These are phyloP conservation scores for Daldinia sp. DNA, from an alignment of 2,329 filamentous ascomycete species.

Conservation along the genomic window DNA sequence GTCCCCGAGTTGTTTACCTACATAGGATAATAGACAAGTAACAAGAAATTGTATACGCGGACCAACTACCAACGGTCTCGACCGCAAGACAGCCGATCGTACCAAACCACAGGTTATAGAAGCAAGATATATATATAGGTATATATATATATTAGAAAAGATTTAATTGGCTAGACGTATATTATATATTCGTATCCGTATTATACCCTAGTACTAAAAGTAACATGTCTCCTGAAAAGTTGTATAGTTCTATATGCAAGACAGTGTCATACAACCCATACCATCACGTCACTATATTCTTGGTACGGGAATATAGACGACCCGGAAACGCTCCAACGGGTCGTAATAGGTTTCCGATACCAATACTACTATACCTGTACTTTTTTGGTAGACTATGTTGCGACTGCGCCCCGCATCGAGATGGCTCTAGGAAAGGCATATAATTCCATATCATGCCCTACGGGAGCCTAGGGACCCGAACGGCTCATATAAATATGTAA, in stretches of 20 bases:
- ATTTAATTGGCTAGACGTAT: conserved; percentile 17
- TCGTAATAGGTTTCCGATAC: conserved; percentile 1
- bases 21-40: background rate
- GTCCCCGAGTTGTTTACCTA: background rate
- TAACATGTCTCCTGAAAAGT: background rate
- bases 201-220: conserved; percentile 4
- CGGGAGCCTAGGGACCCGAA: background rate
- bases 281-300: background rate
- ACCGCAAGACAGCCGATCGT: background rate
- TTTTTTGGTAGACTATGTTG: background rate
- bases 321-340: background rate
- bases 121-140: background rate
- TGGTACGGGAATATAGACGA: background rate
- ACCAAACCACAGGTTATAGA: background rate
- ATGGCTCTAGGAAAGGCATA: background rate
- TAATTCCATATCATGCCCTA: background rate
- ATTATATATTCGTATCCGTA: conserved; percentile 23
- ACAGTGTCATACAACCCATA: conserved; percentile 6
- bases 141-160: too few species aligned
- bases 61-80: background rate
- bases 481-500: background rate
- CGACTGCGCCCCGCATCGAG: background rate
- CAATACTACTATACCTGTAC: background rate
- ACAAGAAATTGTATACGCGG: background rate
- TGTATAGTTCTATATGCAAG: background rate